These are phyloP conservation scores for Nicotiana paniculata DNA, from an alignment of 257 asterid species.

Conservation along the genomic window DNA sequence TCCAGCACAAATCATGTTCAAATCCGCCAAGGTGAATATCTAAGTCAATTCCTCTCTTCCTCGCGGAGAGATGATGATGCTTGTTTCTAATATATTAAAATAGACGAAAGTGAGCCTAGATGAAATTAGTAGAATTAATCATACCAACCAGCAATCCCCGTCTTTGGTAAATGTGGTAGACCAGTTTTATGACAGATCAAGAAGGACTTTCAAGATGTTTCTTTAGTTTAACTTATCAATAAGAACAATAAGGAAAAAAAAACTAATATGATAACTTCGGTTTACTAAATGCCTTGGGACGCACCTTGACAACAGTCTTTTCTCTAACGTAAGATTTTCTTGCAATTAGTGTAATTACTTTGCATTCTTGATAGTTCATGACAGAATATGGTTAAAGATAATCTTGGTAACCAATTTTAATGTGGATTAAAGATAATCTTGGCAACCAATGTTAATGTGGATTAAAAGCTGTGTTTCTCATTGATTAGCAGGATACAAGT, in stretches of 20 bases:
- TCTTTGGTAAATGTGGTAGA: background rate
- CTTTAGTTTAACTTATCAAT: background rate
- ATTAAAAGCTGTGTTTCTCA: background rate
- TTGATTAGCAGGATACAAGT: background rate
- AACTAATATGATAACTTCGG: background rate
- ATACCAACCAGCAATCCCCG: background rate
- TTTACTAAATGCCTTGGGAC: background rate
- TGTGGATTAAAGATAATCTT: background rate
- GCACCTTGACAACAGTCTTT: background rate
- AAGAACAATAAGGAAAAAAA: background rate
- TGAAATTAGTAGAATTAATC: background rate
- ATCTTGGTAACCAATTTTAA: background rate
- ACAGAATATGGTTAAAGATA: background rate
- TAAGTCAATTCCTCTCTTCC: background rate
- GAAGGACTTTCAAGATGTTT: background rate
- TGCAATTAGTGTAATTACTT: background rate
- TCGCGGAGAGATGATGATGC: background rate
- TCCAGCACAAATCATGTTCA: conserved; percentile 97
- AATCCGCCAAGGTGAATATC: conserved; percentile 73
- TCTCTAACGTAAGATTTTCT: background rate
- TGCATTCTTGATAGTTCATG: background rate
- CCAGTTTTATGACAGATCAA: background rate
- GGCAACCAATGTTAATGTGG: background rate
- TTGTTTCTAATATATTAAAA: background rate
- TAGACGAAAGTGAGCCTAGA: background rate